These are phyloP conservation scores for Paecilomyces niveus DNA, from an alignment of 2,329 filamentous ascomycete species.

Conservation along the genomic window DNA sequence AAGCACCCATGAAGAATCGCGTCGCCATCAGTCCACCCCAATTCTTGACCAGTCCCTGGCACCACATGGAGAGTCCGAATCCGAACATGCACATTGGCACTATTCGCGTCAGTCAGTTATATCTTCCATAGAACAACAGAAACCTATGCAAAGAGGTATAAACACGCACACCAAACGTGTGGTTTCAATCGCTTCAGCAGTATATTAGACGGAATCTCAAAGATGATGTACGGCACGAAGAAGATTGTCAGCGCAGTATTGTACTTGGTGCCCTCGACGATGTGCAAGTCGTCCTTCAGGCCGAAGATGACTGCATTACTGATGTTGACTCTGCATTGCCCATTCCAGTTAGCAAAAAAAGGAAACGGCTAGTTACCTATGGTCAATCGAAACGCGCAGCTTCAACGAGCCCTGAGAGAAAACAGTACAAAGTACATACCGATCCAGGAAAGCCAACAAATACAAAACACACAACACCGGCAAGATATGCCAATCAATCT, in stretches of 20 bases:
- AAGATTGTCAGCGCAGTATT: constrained; percentile 74
- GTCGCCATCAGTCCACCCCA: constrained; percentile 72
- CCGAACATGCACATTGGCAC: constrained; percentile 74
- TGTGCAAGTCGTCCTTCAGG: constrained; percentile 55
- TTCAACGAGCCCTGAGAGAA: not conserved
- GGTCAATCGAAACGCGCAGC: constrained; percentile 10
- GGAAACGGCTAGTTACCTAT: not conserved
- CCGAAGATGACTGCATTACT: constrained; percentile 67
- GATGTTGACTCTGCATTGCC: constrained; percentile 60
- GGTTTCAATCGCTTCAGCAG: constrained; percentile 62
- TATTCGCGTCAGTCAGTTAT: constrained; percentile 10
- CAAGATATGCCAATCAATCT: constrained; percentile 64
- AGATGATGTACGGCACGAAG: constrained; percentile 68
- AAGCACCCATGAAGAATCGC: constrained; percentile 77
- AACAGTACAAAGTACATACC: constrained; percentile 22
- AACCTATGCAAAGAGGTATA: not conserved
- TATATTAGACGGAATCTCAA: constrained; percentile 62
- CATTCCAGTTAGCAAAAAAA: constrained; percentile 2
- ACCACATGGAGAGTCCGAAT: constrained; percentile 68
- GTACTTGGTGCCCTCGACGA: constrained; percentile 52
- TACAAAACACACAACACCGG: constrained; percentile 69
- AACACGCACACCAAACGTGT: constrained; percentile 53
- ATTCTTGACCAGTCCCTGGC: constrained; percentile 70
- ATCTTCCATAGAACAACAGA: not conserved
- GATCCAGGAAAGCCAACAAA: constrained; percentile 59